phyloP scores from a whole-genome alignment of 768 basidiomycete species.

The Trametopsis cervina region DNA sequence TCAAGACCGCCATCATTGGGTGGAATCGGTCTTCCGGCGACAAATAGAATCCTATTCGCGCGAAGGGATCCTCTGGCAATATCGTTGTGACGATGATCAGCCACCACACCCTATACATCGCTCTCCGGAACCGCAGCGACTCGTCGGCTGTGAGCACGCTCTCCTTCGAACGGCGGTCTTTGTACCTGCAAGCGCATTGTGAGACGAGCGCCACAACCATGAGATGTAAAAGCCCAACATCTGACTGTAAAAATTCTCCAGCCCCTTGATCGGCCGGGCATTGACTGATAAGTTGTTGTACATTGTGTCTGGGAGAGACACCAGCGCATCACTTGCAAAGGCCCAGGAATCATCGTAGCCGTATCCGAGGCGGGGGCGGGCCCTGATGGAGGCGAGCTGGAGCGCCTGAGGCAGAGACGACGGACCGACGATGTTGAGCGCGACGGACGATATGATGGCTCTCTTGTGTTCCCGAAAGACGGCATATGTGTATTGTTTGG shows the following conservation, averaged over 20 bases:
- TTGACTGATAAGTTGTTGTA: constrained; percentile 15
- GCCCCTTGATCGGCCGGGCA: constrained; percentile 18
- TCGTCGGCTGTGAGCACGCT: constrained; percentile 27
- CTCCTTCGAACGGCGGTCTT: constrained; percentile 27
- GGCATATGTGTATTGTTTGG: constrained; percentile 12
- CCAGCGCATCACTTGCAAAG: constrained; percentile 6
- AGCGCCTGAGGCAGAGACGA: constrained; percentile 17
- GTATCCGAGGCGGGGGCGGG: too few species aligned
- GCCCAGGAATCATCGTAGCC: constrained; percentile 3
- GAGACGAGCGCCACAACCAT: background rate
- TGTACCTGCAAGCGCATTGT: constrained; percentile 24
- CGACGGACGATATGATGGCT: constrained; percentile 17
- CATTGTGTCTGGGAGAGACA: constrained; percentile 13
- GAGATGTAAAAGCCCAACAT: constrained; percentile 19
- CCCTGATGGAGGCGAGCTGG: constrained; percentile 8
- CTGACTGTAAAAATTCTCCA: constrained; percentile 35
- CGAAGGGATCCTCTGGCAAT: background rate
- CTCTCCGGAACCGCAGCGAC: constrained; percentile 25
- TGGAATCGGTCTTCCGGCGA: background rate
- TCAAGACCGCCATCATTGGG: background rate
- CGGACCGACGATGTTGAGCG: constrained; percentile 19
- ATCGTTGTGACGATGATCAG: constrained; percentile 7
- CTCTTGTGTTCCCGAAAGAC: constrained; percentile 18
- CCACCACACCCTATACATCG: constrained; percentile 25
- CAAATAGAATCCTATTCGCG: too few species aligned